Base-by-base conservation (phyloP, 2,329 filamentous ascomycete species). In the Cyanodermella asteris region DNA sequence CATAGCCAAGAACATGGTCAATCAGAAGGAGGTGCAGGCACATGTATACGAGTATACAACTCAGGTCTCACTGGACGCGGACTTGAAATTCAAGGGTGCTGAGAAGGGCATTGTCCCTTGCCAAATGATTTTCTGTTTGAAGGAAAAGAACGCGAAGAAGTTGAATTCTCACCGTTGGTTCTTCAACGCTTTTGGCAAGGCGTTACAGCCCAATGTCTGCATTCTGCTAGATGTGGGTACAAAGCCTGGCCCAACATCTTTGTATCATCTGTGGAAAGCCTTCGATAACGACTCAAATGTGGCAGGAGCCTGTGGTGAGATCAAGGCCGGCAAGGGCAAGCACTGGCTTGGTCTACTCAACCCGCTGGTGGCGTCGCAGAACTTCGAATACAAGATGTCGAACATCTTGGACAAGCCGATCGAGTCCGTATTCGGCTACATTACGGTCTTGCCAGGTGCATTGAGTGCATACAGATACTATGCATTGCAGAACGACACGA, bases 311-410 rank as follows among this genome's bases (percentile, higher is more conserved):
- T 93, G 87, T 34, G 87, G 87, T 36, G 87, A 97, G 48, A 97
- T 97, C 49, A 91, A 84, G 45, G 87, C 87, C 1, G 91, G 91
- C 52, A 91, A 93, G 47, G 87, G 87, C 6, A 78, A 72, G 36
- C 70, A 64, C 13, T 82, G 80, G 42, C 56, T 69, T 5, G 80
- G 84, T 33, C 60, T 97, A 10, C 56, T 97, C 22, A 97, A 97
- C 40, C 87, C 87, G 0, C 59, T 97, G 5, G 84, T 97, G 10
- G 87, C 87, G 0, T 91, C 81, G 22, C 87, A 97, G 41, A 97
- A 97, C 46, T 97, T 97, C 37, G 87, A 97, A 55, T 97, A 97
- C 59, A 97, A 97, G 51, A 93, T 97, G 80, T 91, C 81, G 20
- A 97, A 97, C 40, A 97, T 97, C 40, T 60, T 97, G 14, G 87